A percentile compares a stretch with the other conserved stretches of the same genome.
Evolutionary conservation across 2,329 filamentous ascomycete genomes (phyloP).

Genomic region (Hypoxylon sp.): DNA sequence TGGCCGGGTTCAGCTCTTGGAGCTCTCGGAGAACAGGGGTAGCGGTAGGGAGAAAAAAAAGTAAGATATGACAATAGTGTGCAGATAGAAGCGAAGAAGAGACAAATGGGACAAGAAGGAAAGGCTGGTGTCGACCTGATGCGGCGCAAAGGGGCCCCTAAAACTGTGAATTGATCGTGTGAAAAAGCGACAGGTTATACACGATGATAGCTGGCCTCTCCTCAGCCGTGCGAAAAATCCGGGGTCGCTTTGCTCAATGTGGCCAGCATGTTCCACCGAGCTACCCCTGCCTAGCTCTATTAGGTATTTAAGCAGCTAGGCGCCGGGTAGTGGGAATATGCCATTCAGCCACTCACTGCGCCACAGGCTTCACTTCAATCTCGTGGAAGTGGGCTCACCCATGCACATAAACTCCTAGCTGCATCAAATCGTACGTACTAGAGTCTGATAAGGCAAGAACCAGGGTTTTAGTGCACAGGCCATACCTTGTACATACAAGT

Average conservation of each 20-base stretch:
- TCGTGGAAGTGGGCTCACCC: slow-evolving; percentile 1
- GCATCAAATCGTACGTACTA: slow-evolving; percentile 15
- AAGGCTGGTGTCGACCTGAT: slow-evolving; percentile 37
- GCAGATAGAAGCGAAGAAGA: slow-evolving; percentile 39
- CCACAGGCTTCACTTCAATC: slow-evolving; percentile 13
- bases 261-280: slow-evolving; percentile 45
- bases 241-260: slow-evolving; percentile 46
- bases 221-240: slow-evolving; percentile 46
- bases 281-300: slow-evolving; percentile 47
- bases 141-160: slow-evolving; percentile 39
- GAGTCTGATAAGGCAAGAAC: background rate
- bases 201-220: slow-evolving; percentile 54
- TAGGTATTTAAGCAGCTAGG: slow-evolving; percentile 10
- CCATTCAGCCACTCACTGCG: slow-evolving; percentile 29
- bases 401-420: slow-evolving; percentile 21
- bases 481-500: slow-evolving; percentile 14
- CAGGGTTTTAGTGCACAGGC: slow-evolving; percentile 19
- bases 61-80: slow-evolving; percentile 29
- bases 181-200: slow-evolving; percentile 28
- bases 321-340: slow-evolving; percentile 19
- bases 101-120: slow-evolving; percentile 39
- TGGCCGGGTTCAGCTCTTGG: slow-evolving; percentile 42
- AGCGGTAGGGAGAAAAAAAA: slow-evolving; percentile 21
- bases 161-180: slow-evolving; percentile 35
- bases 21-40: slow-evolving; percentile 22